A percentile compares a stretch with the other conserved stretches of the same genome.
These are phyloP conservation scores for Fraxinus floribunda DNA, from an alignment of 305 asterid genomes.

Conservation along the genomic window DNA sequence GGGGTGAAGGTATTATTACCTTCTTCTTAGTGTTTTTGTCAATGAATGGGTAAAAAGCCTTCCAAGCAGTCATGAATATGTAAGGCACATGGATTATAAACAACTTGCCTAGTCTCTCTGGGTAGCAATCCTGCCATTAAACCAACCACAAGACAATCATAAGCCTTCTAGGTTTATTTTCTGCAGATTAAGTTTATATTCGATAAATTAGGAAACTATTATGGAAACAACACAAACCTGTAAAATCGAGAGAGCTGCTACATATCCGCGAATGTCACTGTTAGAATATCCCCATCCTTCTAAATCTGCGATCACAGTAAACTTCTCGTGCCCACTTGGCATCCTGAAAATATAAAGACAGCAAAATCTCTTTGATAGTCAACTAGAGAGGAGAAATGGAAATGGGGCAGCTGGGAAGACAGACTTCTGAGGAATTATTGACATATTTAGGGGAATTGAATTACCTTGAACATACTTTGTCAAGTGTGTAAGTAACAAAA, in stretches of 20 bases:
- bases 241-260: slow-evolving; percentile 71
- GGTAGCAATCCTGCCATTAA: slow-evolving; percentile 63
- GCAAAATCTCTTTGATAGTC: neutral
- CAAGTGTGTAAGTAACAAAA: slow-evolving; percentile 40
- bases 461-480: slow-evolving; percentile 43
- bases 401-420: neutral
- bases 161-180: neutral
- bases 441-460: neutral
- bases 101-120: slow-evolving; percentile 77
- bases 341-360: slow-evolving; percentile 33
- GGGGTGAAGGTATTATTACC: slow-evolving; percentile 25
- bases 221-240: slow-evolving; percentile 43
- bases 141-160: neutral
- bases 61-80: slow-evolving; percentile 82
- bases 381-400: neutral
- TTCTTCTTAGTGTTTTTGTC: slow-evolving; percentile 54
- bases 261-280: slow-evolving; percentile 74
- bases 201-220: neutral
- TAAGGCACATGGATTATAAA: slow-evolving; percentile 61
- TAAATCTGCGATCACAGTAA: slow-evolving; percentile 48
- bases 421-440: neutral
- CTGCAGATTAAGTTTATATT: neutral
- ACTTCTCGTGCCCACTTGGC: slow-evolving; percentile 61
- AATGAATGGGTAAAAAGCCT: slow-evolving; percentile 48
- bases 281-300: slow-evolving; percentile 73